Base-by-base conservation (phyloP, 805 yeast genomes). In the Pichia manshurica region DNA sequence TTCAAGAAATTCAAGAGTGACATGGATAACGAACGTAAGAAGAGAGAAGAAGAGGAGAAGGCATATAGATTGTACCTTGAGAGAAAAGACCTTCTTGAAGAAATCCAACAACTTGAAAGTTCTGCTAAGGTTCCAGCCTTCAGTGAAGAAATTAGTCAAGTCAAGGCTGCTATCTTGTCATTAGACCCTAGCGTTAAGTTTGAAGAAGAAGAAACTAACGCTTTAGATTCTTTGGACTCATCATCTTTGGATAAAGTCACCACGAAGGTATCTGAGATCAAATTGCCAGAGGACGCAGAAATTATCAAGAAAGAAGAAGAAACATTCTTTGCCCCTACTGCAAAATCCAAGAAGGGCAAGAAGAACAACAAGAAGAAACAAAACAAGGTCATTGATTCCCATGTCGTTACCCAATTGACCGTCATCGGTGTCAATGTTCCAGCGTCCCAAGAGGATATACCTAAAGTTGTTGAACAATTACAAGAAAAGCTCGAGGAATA, bases 101-200 rank as follows among this genome's bases (percentile, higher is more conserved):
- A 80, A 74, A 58, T 84, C 83, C 87, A 87, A 57, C 73, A 78
- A 61, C 79, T 79, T 60, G 78, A 86, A 71, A 76, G 80, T 45
- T 85, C 80, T 53, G 89, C 89, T 41, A 66, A 68, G 39, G 69
- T 69, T 57, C 96, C 98, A 25, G 98, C 97, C 23, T 90, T 84
- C 69, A 79, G 83, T 50, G 70, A 70, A 39, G 96, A 93, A 69
- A 83, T 91, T 59, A 74, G 75, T 55, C 72, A 83, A 53, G 85
- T 93, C 60, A 87, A 89, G 66, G 71, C 76, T 47, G 74, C 89
- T 63, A 74, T 90, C 63, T 61, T 70, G 33, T 78, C 78, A 67
- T 87, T 93, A 57, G 96, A 89, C 62, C 93, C 95, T 56, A 62
- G 82, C 41, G 81, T 78, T 67, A 87, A 80, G 60, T 79, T 77